These are phyloP conservation scores for Lactifluus echinatus DNA, from an alignment of 768 basidiomycete genomes.

Conservation along the genomic window DNA sequence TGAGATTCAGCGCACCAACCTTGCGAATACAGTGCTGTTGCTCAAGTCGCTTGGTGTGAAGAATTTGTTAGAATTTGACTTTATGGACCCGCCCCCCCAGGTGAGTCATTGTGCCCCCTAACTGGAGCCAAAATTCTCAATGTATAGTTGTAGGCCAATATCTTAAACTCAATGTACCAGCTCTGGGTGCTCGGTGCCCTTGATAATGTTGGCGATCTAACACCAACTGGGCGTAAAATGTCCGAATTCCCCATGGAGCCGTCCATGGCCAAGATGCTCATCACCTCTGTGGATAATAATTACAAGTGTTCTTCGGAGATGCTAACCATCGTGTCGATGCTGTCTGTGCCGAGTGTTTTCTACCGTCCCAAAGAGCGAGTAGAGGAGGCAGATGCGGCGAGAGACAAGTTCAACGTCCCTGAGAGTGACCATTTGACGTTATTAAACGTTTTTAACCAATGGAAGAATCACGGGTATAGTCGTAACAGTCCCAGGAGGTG, in stretches of 20 bases:
- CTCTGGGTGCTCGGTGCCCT: conserved; percentile 98
- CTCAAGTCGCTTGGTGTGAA: conserved; percentile 96
- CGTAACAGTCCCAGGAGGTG: background rate
- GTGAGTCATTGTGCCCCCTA: conserved; percentile 29
- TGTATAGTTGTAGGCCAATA: conserved; percentile 64
- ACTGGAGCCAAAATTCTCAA: background rate
- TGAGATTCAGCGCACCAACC: conserved; percentile 95
- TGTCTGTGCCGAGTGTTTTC: conserved; percentile 96
- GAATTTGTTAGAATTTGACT: conserved; percentile 95
- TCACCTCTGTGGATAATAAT: conserved; percentile 85
- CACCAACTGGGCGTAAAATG: conserved; percentile 90
- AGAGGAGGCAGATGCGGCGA: conserved; percentile 95
- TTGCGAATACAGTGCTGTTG: conserved; percentile 92
- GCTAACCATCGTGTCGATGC: conserved; percentile 98
- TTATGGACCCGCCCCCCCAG: conserved; percentile 99
- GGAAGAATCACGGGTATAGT: conserved; percentile 89
- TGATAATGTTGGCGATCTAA: conserved; percentile 96
- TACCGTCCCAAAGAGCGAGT: conserved; percentile 95
- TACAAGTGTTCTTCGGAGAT: conserved; percentile 91
- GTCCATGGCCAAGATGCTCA: conserved; percentile 98
- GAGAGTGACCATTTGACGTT: conserved; percentile 96
- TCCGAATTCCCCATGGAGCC: conserved; percentile 99
- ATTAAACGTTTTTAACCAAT: conserved; percentile 94
- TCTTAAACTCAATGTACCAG: conserved; percentile 98
- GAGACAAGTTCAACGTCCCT: conserved; percentile 98